A percentile compares a stretch with the other conserved stretches of the same genome.
Conservation (phyloP, 345 rosid species). For the Corchorus olitorius region DNA sequence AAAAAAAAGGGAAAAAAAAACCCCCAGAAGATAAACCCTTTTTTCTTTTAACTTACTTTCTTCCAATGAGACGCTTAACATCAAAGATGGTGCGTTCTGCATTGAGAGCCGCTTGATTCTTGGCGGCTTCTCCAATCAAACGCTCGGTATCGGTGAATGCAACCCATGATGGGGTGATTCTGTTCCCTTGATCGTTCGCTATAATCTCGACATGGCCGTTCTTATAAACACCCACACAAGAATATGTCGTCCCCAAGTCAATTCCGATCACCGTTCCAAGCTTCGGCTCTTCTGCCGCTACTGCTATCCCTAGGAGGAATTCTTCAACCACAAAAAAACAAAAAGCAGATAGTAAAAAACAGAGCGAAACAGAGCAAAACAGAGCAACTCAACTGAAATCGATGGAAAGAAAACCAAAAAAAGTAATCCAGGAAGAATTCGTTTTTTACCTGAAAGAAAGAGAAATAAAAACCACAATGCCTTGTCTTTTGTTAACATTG, state of each 20-base stretch:
- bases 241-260: constrained; percentile 21
- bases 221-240: constrained; percentile 46
- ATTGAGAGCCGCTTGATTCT: constrained; percentile 29
- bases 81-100: constrained; percentile 27
- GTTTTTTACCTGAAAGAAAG: constrained; percentile 5
- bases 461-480: not conserved
- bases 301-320: constrained; percentile 15
- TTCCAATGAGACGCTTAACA: constrained; percentile 31
- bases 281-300: constrained; percentile 17
- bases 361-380: not conserved
- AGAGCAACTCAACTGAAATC: not conserved
- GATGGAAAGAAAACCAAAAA: not conserved
- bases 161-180: constrained; percentile 56
- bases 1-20: no score
- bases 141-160: constrained; percentile 27
- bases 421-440: not conserved
- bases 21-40: not conserved
- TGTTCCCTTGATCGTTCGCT: constrained; percentile 53
- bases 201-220: constrained; percentile 45
- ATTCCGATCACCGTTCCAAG: constrained; percentile 12
- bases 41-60: constrained; percentile 15
- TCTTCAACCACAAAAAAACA: not conserved
- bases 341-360: not conserved
- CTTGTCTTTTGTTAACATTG: not conserved
- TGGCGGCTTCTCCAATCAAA: constrained; percentile 24